These are phyloP conservation scores for Corniculantispora saksenae DNA, from an alignment of 2,329 filamentous ascomycete genomes.

Conservation along the genomic window DNA sequence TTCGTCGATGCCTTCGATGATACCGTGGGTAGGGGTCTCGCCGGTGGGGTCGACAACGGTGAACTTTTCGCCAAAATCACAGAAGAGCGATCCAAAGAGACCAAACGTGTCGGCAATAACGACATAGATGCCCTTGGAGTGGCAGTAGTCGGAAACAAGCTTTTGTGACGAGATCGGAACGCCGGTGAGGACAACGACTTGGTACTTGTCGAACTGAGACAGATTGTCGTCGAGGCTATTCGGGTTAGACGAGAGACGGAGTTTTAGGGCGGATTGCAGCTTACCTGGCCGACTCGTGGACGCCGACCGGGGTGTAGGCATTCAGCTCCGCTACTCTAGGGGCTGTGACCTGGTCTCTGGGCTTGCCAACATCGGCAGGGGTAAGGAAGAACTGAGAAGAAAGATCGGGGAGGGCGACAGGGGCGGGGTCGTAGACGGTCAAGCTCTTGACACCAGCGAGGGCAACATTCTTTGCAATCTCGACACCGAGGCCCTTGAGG, in stretches of 20 bases:
- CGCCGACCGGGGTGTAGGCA: conserved; percentile 86
- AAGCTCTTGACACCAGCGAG: conserved; percentile 97
- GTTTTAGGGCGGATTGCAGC: background rate
- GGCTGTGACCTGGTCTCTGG: conserved; percentile 81
- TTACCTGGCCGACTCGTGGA: conserved; percentile 65
- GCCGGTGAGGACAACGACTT: conserved; percentile 88
- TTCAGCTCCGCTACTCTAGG: conserved; percentile 93
- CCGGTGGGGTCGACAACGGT: conserved; percentile 87
- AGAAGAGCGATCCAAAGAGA: conserved; percentile 93
- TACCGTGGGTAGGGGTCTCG: conserved; percentile 83
- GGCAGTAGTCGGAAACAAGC: conserved; percentile 87
- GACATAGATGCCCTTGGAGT: conserved; percentile 88
- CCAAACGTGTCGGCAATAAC: conserved; percentile 88
- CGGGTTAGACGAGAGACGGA: background rate
- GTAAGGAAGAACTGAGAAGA: conserved; percentile 97
- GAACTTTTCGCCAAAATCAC: conserved; percentile 95
- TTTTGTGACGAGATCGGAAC: conserved; percentile 79
- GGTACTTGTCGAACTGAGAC: conserved; percentile 82
- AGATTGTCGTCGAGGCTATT: conserved; percentile 73
- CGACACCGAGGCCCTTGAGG: conserved; percentile 90
- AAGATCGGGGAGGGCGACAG: conserved; percentile 81
- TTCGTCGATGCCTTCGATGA: conserved; percentile 85
- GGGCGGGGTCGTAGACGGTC: conserved; percentile 86
- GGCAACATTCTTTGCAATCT: conserved; percentile 98
- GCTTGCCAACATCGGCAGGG: conserved; percentile 85